A percentile compares a stretch with the other conserved stretches of the same genome.
Evolutionary conservation across 2,329 filamentous ascomycete species (phyloP).

Genomic region (Curvularia verruculosa): DNA sequence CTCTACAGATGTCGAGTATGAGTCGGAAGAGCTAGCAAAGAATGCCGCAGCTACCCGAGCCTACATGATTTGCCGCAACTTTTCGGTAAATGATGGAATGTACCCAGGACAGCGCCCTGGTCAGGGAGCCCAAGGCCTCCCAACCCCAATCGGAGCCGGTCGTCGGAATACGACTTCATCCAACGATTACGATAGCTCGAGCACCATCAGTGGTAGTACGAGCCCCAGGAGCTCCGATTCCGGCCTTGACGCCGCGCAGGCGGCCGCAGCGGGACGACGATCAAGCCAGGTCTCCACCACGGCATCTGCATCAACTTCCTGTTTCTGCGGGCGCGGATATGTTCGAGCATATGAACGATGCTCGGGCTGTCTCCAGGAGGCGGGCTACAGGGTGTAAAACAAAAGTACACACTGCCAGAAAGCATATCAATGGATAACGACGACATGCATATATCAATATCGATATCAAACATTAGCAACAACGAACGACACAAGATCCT

Average conservation of each 20-base stretch:
- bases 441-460: background rate
- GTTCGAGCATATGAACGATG: slow-evolving; percentile 53
- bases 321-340: slow-evolving; percentile 48
- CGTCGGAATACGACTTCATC: slow-evolving; percentile 56
- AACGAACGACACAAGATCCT: slow-evolving; percentile 17
- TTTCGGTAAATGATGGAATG: slow-evolving; percentile 96
- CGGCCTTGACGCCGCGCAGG: slow-evolving; percentile 47
- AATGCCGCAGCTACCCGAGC: slow-evolving; percentile 95
- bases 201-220: slow-evolving; percentile 61
- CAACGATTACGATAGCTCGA: slow-evolving; percentile 58
- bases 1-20: slow-evolving; percentile 85
- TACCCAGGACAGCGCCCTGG: slow-evolving; percentile 63
- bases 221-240: slow-evolving; percentile 59
- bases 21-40: slow-evolving; percentile 80
- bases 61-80: slow-evolving; percentile 97
- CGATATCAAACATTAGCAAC: slow-evolving; percentile 12
- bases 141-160: slow-evolving; percentile 68
- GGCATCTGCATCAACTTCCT: slow-evolving; percentile 33
- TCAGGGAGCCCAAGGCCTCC: slow-evolving; percentile 65
- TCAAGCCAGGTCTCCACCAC: slow-evolving; percentile 45
- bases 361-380: slow-evolving; percentile 50
- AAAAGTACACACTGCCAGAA: background rate
- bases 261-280: slow-evolving; percentile 33
- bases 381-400: slow-evolving; percentile 43
- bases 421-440: background rate